Conservation (phyloP, 805 yeast genomes). For the Metschnikowia sp. region DNA sequence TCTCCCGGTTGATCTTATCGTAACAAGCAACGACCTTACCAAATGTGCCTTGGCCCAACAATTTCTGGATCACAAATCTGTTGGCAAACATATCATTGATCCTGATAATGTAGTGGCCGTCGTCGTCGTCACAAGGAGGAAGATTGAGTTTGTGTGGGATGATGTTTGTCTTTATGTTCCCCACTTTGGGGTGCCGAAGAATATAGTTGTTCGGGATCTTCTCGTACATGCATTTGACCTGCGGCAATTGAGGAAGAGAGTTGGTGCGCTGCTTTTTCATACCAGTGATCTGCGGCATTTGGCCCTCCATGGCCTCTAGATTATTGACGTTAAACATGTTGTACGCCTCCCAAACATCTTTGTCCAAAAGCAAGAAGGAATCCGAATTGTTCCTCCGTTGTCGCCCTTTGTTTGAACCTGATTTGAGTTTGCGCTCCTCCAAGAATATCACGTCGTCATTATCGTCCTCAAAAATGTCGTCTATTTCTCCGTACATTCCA, state of each 20-base stretch:
- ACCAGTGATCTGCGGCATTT: constrained; percentile 6
- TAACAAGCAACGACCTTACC: constrained; percentile 86
- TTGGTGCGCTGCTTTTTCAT: constrained; percentile 39
- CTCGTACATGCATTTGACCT: constrained; percentile 40
- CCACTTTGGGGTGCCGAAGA: constrained; percentile 36
- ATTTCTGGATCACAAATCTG: constrained; percentile 61
- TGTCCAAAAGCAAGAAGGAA: constrained; percentile 32
- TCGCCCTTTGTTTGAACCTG: constrained; percentile 9
- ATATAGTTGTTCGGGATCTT: constrained; percentile 36
- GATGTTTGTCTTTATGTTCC: constrained; percentile 37
- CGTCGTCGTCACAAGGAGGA: constrained; percentile 57
- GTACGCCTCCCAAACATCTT: constrained; percentile 40
- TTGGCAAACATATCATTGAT: constrained; percentile 65
- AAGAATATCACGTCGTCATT: constrained; percentile 34
- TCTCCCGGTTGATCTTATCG: constrained; percentile 55
- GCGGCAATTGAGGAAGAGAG: constrained; percentile 45
- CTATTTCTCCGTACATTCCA: constrained; percentile 18
- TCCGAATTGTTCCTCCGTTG: constrained; percentile 33
- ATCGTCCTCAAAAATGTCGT: constrained; percentile 22
- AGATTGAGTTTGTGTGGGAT: constrained; percentile 32
- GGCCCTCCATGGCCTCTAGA: constrained; percentile 4
- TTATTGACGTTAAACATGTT: constrained; percentile 43
- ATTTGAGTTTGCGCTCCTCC: constrained; percentile 29
- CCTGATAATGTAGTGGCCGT: constrained; percentile 70
- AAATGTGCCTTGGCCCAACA: constrained; percentile 90